Base-by-base conservation (phyloP, 2,329 filamentous ascomycete species). In the Penicillium rolfsii region DNA sequence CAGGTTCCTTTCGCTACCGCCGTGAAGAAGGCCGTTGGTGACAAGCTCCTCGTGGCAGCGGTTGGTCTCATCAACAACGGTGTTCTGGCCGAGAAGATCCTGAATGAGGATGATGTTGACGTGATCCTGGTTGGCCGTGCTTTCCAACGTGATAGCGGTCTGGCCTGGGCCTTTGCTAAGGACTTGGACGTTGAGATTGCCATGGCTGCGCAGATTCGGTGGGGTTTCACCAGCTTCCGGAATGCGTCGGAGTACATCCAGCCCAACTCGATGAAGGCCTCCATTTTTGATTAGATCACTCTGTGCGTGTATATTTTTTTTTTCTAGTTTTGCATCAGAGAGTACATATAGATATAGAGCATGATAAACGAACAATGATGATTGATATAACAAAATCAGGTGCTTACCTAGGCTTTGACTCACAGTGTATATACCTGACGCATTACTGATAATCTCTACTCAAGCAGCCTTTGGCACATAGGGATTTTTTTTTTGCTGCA, bases 1-100 rank as follows among this genome's bases (percentile, higher is more conserved):
- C 93, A 97, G 80, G 84, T 87, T 26, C 86, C 88, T 52, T 85
- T 94, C 55, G 89, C 92, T 0, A 85, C 86, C 40, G 81, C 83
- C 30, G 86, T 96, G 65, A 91, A 94, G 72, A 82, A 87, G 67
- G 89, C 85, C 12, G 85, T 93, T n/a, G 89, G 88, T 52, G 91
- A 80, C 72, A 87, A 83, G 74, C 73, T 97, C 73, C 77, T 87
- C 0, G 88, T 97, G 33, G 87, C 87, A 24, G 85, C 89, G 2
- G 92, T 97, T 0, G 93, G 93, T 5, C 80, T 84, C 57, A 91
- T 97, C 69, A 88, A 84, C 50, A 84, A 84, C 38, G 89, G 89
- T 2, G 84, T 87, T 66, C 83, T 89, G 74, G 92, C 91, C 3
- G 84, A 87, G 82, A 66, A 86, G 80, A 62, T 89, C 70, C 71